These are phyloP conservation scores for Noccaea caerulescens DNA, from an alignment of 345 rosid species.

Conservation along the genomic window DNA sequence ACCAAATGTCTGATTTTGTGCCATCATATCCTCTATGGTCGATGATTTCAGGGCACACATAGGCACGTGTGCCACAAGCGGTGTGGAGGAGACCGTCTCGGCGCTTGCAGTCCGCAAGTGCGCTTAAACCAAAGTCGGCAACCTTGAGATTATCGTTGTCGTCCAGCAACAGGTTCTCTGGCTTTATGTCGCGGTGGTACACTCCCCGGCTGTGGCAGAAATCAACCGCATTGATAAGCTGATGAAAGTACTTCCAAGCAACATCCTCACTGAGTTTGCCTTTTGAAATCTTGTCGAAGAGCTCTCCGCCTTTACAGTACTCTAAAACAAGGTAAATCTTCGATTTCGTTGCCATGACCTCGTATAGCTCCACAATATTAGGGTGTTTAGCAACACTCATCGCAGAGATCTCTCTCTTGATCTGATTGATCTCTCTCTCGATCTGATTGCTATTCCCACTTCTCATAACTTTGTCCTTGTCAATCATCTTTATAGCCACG, in stretches of 20 bases:
- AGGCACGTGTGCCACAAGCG: constrained; percentile 79
- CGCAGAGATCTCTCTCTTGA: constrained; percentile 65
- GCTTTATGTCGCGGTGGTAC: constrained; percentile 81
- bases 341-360: constrained; percentile 77
- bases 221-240: constrained; percentile 68
- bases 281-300: constrained; percentile 65
- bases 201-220: constrained; percentile 77
- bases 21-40: constrained; percentile 72
- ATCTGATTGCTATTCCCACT: constrained; percentile 66
- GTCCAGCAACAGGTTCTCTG: constrained; percentile 74
- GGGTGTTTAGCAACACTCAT: constrained; percentile 79
- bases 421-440: constrained; percentile 30
- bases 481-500: constrained; percentile 77
- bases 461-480: constrained; percentile 65
- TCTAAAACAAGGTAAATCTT: constrained; percentile 72
- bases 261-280: constrained; percentile 67
- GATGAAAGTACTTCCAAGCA: constrained; percentile 67
- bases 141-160: constrained; percentile 74
- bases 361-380: constrained; percentile 61
- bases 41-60: constrained; percentile 83
- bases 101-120: constrained; percentile 62
- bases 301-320: constrained; percentile 82
- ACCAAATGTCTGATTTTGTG: constrained; percentile 76
- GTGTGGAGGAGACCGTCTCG: constrained; percentile 78
- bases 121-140: constrained; percentile 80